These are phyloP conservation scores for Botrytis sinoallii DNA, from an alignment of 2,329 filamentous ascomycete species.

Conservation along the genomic window DNA sequence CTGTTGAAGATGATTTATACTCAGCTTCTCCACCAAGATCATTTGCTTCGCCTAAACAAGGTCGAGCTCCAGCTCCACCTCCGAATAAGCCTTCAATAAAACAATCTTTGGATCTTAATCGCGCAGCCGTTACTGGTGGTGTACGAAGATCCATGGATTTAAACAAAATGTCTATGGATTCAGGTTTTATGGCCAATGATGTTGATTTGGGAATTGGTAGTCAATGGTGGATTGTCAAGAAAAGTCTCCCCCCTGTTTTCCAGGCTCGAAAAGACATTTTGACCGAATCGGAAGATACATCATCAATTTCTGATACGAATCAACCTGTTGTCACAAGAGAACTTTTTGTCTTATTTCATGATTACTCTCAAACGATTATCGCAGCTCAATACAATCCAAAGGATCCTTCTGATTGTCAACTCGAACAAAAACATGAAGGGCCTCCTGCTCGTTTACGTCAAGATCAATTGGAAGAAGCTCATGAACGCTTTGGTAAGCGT, in stretches of 20 bases:
- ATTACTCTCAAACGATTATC: constrained; percentile 93
- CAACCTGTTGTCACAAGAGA: constrained; percentile 73
- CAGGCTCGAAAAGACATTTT: constrained; percentile 81
- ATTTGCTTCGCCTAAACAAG: constrained; percentile 37
- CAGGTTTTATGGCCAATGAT: constrained; percentile 83
- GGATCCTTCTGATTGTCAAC: constrained; percentile 66
- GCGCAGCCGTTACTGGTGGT: constrained; percentile 43
- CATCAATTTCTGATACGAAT: constrained; percentile 64
- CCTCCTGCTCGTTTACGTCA: constrained; percentile 81
- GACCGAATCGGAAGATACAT: constrained; percentile 77
- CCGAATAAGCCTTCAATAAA: constrained; percentile 44
- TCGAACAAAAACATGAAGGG: constrained; percentile 84
- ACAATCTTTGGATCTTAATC: constrained; percentile 63
- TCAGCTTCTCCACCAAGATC: constrained; percentile 37
- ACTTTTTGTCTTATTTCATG: constrained; percentile 84
- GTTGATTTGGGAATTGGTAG: constrained; percentile 72
- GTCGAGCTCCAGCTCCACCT: constrained; percentile 46
- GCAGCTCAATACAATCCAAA: constrained; percentile 74
- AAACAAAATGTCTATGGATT: constrained; percentile 69
- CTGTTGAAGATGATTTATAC: constrained; percentile 37
- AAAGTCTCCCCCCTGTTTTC: constrained; percentile 75
- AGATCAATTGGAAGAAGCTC: constrained; percentile 86
- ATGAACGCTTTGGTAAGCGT: constrained; percentile 74
- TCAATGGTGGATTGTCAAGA: constrained; percentile 84
- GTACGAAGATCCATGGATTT: constrained; percentile 62